These are phyloP conservation scores for Ustilago nuda DNA, from an alignment of 1,284 basidiomycete species.

Conservation along the genomic window DNA sequence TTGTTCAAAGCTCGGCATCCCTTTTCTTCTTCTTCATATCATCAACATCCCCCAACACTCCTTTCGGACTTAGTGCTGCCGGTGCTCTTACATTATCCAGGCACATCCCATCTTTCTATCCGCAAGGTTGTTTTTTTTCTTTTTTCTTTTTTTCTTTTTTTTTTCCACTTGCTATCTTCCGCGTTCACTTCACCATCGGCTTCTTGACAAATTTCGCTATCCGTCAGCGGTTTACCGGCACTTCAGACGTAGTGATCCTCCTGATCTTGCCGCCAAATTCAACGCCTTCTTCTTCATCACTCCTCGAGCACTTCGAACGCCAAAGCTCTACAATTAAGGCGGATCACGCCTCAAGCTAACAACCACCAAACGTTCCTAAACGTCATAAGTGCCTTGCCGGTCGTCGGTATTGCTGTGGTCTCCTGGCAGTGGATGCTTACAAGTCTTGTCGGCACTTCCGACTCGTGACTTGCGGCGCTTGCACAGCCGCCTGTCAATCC, in stretches of 20 bases:
- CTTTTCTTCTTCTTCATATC: background rate
- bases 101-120: background rate
- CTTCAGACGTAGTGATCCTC: background rate
- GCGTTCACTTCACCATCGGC: background rate
- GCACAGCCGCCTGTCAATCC: background rate
- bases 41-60: background rate
- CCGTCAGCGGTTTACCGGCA: background rate
- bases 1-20: background rate
- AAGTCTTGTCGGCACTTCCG: conserved; percentile 3
- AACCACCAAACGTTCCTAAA: background rate
- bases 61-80: background rate
- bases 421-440: conserved; percentile 5
- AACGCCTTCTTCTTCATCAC: background rate
- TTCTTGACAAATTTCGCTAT: conserved; percentile 2
- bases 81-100: background rate
- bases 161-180: background rate
- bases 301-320: background rate
- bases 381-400: conserved; percentile 4
- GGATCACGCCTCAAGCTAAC: conserved; percentile 1
- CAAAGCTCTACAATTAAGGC: background rate
- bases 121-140: background rate
- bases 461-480: conserved; percentile 1
- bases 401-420: conserved; percentile 6
- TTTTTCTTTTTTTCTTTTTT: background rate
- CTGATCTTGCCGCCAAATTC: background rate